Evolutionary conservation across 208 protist genomes (phyloP), one percentile per base, ranked within the genome.

Genomic region (Trypanosomatidae sp.): DNA sequence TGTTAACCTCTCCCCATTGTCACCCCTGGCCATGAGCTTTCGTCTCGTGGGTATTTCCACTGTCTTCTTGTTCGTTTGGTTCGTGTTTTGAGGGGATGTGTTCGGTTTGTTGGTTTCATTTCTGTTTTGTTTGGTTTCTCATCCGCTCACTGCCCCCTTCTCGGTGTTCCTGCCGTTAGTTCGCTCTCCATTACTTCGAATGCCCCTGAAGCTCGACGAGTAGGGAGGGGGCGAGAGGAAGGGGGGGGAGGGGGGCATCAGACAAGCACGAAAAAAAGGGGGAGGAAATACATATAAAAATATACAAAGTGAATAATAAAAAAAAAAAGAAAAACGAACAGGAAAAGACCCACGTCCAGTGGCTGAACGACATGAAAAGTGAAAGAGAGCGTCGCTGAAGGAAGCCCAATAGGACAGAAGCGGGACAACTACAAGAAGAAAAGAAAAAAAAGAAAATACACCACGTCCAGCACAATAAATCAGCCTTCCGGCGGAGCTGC

Each of bases 351-450:
- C 28, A n/a, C 22, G 36, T 73, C 25, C 36, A 39, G 36, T 39
- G 3, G 3, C 36, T 39, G 36, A 50, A 67, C 50, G n/a, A 55
- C 65, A 58, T 7, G 62, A 60, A 66, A 9, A 74, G 9, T 67
- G 44, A 67, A 39, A 60, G 55, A 60, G 30, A 60, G 9, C n/a
- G 10, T 36, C n/a, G 9, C 19, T 28, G 15, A 28, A 60, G 46
- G 47, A 67, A 22, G 30, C 19, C 17, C 17, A 22, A 53, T 13
- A 53, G 49, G 3, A 53, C 17, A 53, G 49, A 53, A 3, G 19
- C 49, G 12, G 49, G 17, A 22, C 49, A 13, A 53, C 17, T n/a
- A 22, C 49, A 22, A 22, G 12, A 53, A 13, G 3, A 53, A 53
- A n/a, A 5, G 19, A 53, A 53, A 53, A 53, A 53, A 53, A 53